Base-by-base conservation (phyloP, 1,139 yeast species). In the Spathaspora jeffriesii region DNA sequence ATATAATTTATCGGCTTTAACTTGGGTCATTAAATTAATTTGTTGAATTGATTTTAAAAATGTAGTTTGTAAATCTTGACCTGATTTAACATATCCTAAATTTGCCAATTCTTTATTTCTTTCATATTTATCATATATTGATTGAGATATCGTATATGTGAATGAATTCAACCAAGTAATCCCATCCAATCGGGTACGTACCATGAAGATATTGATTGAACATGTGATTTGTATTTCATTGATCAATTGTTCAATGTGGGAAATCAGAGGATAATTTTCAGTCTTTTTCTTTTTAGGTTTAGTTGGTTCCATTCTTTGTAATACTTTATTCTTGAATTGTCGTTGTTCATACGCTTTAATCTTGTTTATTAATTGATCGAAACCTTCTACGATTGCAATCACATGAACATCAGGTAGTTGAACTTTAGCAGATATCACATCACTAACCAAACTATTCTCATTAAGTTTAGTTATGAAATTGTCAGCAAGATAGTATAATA, bases 21-120 rank as follows among this genome's bases (percentile, higher is more conserved):
- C 61, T n/a, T 61, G 76, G 2, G 88, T 82, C 74, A 85, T 75
- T 52, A 74, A 67, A 47, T 79, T 80, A 53, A 85, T 74, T 50
- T 83, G 85, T 43, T 76, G 72, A 27, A 85, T 54, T 44, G 81
- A 71, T 53, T 77, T 77, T 4, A 73, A 54, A 53, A 73, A 76
- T 0, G 84, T 75, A 38, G 78, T 76, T 38, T 65, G 64, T 4
- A 67, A 54, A 54, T 76, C 78, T 5, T 67, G 62, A 0, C 88
- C 88, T 5, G 86, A 81, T 58, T 71, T 77, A 11, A 82, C 79
- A 5, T 68, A 67, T 1, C 83, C 81, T 10, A 85, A 62, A 53
- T 79, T 81, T 1, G 86, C 76, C 48, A 81, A 69, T 23, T 75
- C 74, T 48, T 72, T 70, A 57, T 81, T 78, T 52, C 88, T 64